Conservation (phyloP, 1,139 yeast species). For the Candida freyschussii region DNA sequence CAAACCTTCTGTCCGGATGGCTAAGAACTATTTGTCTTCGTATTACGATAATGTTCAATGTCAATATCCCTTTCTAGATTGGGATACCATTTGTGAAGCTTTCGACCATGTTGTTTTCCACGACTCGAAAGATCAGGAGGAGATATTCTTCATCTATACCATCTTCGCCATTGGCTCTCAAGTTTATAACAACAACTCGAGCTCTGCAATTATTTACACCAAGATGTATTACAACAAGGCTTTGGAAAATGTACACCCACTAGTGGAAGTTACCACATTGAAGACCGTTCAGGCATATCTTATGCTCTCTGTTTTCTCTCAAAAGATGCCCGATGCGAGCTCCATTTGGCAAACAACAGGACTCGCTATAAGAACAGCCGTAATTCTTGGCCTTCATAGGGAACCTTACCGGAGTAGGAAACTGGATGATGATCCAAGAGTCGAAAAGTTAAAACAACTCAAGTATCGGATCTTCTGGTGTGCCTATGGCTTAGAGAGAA, state of each 20-base stretch:
- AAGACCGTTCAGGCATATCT: conserved; percentile 29
- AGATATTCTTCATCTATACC: conserved; percentile 43
- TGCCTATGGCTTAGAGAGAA: conserved; percentile 33
- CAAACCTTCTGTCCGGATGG: conserved; percentile 30
- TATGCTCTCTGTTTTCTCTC: conserved; percentile 28
- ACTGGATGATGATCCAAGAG: not conserved
- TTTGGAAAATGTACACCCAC: conserved; percentile 33
- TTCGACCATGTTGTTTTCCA: conserved; percentile 23
- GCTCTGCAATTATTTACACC: conserved; percentile 36
- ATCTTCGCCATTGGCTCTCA: conserved; percentile 51
- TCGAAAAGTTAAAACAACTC: conserved; percentile 10
- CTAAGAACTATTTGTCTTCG: conserved; percentile 6
- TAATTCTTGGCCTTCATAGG: conserved; percentile 28
- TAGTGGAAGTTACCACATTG: conserved; percentile 25
- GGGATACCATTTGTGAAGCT: conserved; percentile 26
- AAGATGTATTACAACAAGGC: conserved; percentile 46
- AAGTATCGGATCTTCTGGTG: conserved; percentile 33
- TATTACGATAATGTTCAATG: conserved; percentile 24
- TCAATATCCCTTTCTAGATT: conserved; percentile 31
- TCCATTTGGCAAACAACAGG: conserved; percentile 31
- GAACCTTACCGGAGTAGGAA: conserved; percentile 15
- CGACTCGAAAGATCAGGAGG: conserved; percentile 24
- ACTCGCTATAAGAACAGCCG: conserved; percentile 25
- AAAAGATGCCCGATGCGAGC: conserved; percentile 29
- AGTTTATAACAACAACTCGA: conserved; percentile 29